Percentiles rank a stretch among this genome's conserved stretches.
Evolutionary conservation across 257 asterid species (phyloP).

Genomic region (Sherardia arvensis): DNA sequence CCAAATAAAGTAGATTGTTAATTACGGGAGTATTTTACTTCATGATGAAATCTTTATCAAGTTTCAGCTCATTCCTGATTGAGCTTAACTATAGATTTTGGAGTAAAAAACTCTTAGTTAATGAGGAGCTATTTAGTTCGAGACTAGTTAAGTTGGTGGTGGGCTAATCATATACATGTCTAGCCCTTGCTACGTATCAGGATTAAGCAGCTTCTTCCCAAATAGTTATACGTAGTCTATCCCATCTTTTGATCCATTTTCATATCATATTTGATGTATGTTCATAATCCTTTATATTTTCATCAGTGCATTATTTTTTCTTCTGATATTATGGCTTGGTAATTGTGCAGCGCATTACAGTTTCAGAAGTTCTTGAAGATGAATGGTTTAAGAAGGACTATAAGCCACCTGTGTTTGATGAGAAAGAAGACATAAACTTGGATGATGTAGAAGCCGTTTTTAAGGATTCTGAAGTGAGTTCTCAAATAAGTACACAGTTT

Average conservation of each 20-base stretch:
- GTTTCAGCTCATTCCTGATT: not conserved
- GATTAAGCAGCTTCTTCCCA: not conserved
- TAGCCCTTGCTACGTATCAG: not conserved
- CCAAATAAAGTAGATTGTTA: not conserved
- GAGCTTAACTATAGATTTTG: not conserved
- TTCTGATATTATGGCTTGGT: not conserved
- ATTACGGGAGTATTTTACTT: not conserved
- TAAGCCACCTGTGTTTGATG: constrained; percentile 66
- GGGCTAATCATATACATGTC: not conserved
- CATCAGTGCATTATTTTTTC: not conserved
- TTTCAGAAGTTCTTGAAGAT: constrained; percentile 61
- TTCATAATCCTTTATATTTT: not conserved
- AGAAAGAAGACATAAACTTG: constrained; percentile 64
- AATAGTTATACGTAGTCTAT: not conserved
- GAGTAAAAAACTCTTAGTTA: not conserved
- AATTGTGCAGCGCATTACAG: constrained; percentile 55
- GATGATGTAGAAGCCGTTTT: constrained; percentile 97
- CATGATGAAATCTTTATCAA: not conserved
- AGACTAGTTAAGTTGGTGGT: not conserved
- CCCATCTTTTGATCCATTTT: not conserved
- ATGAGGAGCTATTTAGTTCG: not conserved
- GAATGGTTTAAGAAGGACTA: constrained; percentile 89
- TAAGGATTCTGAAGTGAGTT: constrained; percentile 66
- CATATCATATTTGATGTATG: not conserved
- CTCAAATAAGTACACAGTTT: not conserved